Base-by-base conservation (phyloP, 768 basidiomycete species). In the Coprinellus aureogranulatus region DNA sequence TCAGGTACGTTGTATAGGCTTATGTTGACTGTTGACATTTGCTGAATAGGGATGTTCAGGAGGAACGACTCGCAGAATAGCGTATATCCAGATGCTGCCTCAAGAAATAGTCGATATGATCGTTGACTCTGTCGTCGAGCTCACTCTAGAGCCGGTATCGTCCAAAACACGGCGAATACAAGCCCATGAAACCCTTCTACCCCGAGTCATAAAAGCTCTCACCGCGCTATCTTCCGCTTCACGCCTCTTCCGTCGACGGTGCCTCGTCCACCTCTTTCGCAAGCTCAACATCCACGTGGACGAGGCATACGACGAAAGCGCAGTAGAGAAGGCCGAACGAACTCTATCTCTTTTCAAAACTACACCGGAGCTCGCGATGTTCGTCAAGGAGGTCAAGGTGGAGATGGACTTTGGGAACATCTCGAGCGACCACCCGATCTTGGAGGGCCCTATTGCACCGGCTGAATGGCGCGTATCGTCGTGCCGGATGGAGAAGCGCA, bases 1-100 rank as follows among this genome's bases (percentile, higher is more conserved):
- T 14, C 14, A 44, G 67, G 63, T 52, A 65, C 62, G 16, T 67
- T 45, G 12, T 45, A 10, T 10, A 16, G 14, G 44, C 44, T 9
- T 9, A 9, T n/a, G 5, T 44, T 44, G 16, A 9, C 42, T n/a
- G 18, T 23, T n/a, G 20, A 8, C 6, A 44, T 8, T n/a, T 23
- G 20, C 42, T 66, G 45, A 65, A n/a, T n/a, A n/a, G n/a, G n/a
- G n/a, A n/a, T n/a, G n/a, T n/a, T n/a, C 68, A 16, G 34, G 18
- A 6, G 42, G 5, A 44, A 44, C 23, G 20, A 8, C 8, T 5
- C 8, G 20, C 5, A n/a, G 42, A 44, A n/a, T 44, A 14, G 14
- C 42, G 10, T 25, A 12, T 48, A 6, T 28, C 11, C 4, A 28
- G 8, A 3, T 6, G 27, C 30, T 52, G 4, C 50, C 50, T 4